A percentile compares a stretch with the other conserved stretches of the same genome.
phyloP scores from a whole-genome alignment of 2,329 filamentous ascomycete genomes.

The Calonectria montana region DNA sequence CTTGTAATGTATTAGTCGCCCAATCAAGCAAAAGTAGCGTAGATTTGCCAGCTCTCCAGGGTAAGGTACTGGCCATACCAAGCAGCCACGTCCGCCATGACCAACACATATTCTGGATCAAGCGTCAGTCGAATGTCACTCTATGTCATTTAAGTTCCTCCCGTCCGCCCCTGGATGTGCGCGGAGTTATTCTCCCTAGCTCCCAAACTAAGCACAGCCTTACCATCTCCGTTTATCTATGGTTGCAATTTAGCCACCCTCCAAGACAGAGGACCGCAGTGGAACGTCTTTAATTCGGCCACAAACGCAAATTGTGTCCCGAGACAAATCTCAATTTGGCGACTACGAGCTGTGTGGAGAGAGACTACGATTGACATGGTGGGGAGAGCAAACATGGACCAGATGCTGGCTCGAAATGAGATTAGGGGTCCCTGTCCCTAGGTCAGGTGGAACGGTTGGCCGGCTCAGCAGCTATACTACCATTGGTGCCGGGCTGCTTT shows the following conservation, averaged over 20 bases:
- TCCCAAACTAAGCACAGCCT: not conserved
- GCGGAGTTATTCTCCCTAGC: not conserved
- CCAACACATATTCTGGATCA: not conserved
- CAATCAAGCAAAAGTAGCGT: not conserved
- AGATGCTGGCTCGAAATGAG: slow-evolving; percentile 13
- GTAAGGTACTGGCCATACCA: not conserved
- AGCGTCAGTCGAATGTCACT: not conserved
- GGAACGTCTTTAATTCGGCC: not conserved
- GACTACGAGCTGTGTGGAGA: not conserved
- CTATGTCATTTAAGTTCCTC: not conserved
- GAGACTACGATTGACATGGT: not conserved
- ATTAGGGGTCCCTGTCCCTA: not conserved
- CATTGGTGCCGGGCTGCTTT: not conserved
- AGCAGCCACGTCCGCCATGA: not conserved
- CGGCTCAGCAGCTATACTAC: not conserved
- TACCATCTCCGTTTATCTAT: slow-evolving; percentile 10
- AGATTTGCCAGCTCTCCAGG: not conserved
- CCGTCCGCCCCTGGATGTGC: not conserved
- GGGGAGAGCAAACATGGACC: slow-evolving; percentile 1
- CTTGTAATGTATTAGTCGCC: not conserved
- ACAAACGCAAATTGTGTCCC: slow-evolving; percentile 29
- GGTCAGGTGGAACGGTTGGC: not conserved
- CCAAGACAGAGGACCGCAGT: not conserved
- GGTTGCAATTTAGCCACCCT: not conserved
- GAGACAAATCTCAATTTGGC: slow-evolving; percentile 24